Base-by-base conservation (phyloP, 2,329 filamentous ascomycete genomes). In the Teratosphaeria viscida region DNA sequence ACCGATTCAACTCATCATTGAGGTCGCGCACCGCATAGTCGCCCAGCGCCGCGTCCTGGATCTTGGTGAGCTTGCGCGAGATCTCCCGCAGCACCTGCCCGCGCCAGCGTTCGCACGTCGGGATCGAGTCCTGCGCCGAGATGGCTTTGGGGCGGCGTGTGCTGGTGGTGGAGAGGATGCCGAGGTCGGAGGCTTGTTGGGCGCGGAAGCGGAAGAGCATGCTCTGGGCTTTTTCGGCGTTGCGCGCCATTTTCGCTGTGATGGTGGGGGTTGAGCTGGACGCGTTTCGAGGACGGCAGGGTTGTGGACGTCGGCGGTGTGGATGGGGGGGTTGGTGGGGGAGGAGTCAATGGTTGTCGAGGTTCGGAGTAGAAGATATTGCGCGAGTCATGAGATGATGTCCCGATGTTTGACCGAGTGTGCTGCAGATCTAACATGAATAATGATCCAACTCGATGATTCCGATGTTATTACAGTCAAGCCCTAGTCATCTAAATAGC, bases 141-240 rank as follows among this genome's bases (percentile, higher is more conserved):
- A 97, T 96, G 64, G 87, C 83, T 76, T 92, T 95, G 57, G 94
- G 94, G 2, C 94, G 90, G 11, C 92, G 89, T 8, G 90, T 88
- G 63, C 92, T 89, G 61, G 90, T 89, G 32, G 88, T 88, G 79
- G 97, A 92, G 76, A 99, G 89, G 75, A 97, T 96, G 71, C 92
- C 92, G 55, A 96, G 83, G 77, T 96, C 92, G 65, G 91, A 90
- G 66, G 92, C 92, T 83, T 97, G 94, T 69, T 92, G 89, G 72
- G 95, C 94, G 75, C 94, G 90, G 81, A 99, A 99, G 81, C 94
- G 92, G 80, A 96, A 99, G 76, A 99, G 92, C 92, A 99, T 99
- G 55, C 92, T 96, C 81, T 99, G 94, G 71, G 94, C 92, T 77
- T 97, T 99, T 82, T 97, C 92, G 54, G 90, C 92, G 76, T 97